These are phyloP conservation scores for Botryosphaeria dothidea DNA, from an alignment of 2,329 filamentous ascomycete genomes.

Conservation along the genomic window DNA sequence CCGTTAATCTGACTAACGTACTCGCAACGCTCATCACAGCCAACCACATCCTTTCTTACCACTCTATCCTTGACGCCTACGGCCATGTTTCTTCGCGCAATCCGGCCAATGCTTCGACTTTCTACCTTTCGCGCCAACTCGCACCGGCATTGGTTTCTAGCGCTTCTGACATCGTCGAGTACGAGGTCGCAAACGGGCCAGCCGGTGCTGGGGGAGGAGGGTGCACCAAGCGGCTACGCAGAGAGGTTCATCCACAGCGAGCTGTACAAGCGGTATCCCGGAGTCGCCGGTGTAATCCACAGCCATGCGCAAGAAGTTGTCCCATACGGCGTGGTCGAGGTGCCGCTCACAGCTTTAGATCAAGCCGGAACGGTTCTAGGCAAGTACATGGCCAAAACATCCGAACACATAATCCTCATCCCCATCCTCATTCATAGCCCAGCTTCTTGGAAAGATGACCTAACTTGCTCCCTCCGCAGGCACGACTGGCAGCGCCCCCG, in stretches of 20 bases:
- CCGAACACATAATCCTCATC: too few relatives aligned
- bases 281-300: constrained; percentile 47
- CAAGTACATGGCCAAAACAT: background rate
- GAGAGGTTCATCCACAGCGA: constrained; percentile 49
- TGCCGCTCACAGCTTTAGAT: constrained; percentile 33
- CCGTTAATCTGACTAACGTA: background rate
- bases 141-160: constrained; percentile 46
- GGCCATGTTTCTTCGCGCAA: constrained; percentile 57
- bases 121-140: constrained; percentile 47
- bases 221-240: constrained; percentile 36
- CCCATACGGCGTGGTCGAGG: constrained; percentile 44
- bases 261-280: constrained; percentile 48
- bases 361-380: background rate
- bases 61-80: constrained; percentile 55
- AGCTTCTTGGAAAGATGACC: background rate
- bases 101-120: constrained; percentile 47
- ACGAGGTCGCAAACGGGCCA: constrained; percentile 43
- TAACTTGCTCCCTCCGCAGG: background rate
- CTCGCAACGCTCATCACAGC: constrained; percentile 42
- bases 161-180: constrained; percentile 46
- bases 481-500: constrained; percentile 32
- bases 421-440: background rate
- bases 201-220: constrained; percentile 31
- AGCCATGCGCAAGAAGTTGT: constrained; percentile 45
- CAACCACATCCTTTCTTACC: constrained; percentile 54